phyloP scores from a whole-genome alignment of 1,284 basidiomycete species.

The Tilletia walkeri region DNA sequence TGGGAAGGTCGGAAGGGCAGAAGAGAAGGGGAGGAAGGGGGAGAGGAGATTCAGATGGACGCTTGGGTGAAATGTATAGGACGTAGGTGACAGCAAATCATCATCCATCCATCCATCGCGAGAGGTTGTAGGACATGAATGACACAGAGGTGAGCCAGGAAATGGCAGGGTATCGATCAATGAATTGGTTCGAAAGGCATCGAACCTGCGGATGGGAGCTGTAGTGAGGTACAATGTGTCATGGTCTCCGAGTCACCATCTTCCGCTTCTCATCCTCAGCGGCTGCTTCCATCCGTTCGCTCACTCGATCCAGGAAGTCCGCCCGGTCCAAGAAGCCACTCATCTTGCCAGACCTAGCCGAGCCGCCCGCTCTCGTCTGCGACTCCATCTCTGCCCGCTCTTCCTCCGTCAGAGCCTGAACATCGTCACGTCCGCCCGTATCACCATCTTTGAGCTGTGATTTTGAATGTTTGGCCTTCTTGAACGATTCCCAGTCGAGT shows the following conservation, averaged over 20 bases:
- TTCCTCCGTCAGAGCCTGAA: conserved; percentile 29
- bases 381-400: conserved; percentile 51
- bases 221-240: too few relatives aligned
- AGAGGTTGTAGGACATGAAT: neutral
- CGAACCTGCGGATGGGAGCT: too few relatives aligned
- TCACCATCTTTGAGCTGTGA: neutral
- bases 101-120: neutral
- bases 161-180: too few relatives aligned
- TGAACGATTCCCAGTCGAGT: conserved; percentile 45
- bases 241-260: neutral
- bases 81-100: neutral
- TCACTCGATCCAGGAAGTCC: conserved; percentile 51
- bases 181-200: too few relatives aligned
- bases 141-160: too few relatives aligned
- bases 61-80: too few relatives aligned
- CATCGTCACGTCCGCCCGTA: neutral
- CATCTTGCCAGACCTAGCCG: conserved; percentile 39
- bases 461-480: conserved; percentile 1
- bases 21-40: neutral
- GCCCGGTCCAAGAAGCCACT: conserved; percentile 50
- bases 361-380: conserved; percentile 46
- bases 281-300: conserved; percentile 31
- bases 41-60: neutral
- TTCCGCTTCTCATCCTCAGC: conserved; percentile 1
- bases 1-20: neutral